Conservation (phyloP, 768 basidiomycete species). For the Serendipita sp. region DNA sequence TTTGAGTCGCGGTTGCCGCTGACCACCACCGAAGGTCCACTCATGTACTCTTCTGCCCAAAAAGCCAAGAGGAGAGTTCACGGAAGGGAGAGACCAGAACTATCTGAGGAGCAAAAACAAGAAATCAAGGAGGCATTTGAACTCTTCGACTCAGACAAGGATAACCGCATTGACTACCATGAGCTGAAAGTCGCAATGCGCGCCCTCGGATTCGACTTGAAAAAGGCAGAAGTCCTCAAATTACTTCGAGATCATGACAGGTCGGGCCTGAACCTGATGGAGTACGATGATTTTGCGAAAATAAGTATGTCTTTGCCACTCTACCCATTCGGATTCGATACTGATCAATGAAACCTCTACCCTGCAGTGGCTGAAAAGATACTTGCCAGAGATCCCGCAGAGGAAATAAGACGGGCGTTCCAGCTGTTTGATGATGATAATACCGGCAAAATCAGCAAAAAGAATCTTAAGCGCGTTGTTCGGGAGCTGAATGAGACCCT, state of each 20-base stretch:
- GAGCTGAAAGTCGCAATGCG: constrained; percentile 99
- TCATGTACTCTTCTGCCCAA: background rate
- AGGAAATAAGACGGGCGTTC: constrained; percentile 92
- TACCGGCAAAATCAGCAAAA: constrained; percentile 83
- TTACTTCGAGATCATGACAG: constrained; percentile 83
- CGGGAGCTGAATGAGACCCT: constrained; percentile 92
- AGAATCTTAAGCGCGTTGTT: constrained; percentile 83
- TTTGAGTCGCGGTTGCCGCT: background rate
- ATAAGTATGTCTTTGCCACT: constrained; percentile 46
- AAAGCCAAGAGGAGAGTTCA: background rate
- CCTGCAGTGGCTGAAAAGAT: constrained; percentile 81
- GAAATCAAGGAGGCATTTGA: constrained; percentile 99
- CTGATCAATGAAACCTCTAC: background rate
- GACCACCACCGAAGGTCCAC: background rate
- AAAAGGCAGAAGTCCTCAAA: constrained; percentile 96
- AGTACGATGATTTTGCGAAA: constrained; percentile 84
- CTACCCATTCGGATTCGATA: background rate
- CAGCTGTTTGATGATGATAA: constrained; percentile 92
- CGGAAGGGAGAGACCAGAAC: constrained; percentile 38
- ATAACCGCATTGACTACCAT: constrained; percentile 90
- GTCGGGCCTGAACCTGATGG: constrained; percentile 68
- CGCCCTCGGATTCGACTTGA: constrained; percentile 91
- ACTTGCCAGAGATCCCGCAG: constrained; percentile 85
- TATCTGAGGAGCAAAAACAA: constrained; percentile 78
- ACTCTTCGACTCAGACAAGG: constrained; percentile 98